Evolutionary conservation across 2,329 filamentous ascomycete genomes (phyloP).

Genomic region (Penicillium sp.): DNA sequence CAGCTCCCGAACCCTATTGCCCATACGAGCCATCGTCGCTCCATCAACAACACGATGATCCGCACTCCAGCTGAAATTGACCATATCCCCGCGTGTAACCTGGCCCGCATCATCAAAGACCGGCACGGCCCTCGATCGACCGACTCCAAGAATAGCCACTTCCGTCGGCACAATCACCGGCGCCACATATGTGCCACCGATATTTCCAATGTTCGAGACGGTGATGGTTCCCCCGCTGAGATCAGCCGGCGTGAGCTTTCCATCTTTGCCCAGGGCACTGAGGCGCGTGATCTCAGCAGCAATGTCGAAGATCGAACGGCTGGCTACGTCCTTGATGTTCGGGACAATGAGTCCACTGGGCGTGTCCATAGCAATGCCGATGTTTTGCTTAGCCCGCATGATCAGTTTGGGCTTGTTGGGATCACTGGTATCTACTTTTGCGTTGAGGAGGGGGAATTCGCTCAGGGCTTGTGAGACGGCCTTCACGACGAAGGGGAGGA

Average conservation of each 20-base stretch:
- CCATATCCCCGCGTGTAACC: constrained; percentile 75
- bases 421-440: constrained; percentile 69
- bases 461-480: constrained; percentile 83
- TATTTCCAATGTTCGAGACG: constrained; percentile 92
- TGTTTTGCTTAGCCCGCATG: constrained; percentile 84
- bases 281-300: constrained; percentile 75
- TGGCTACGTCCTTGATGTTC: constrained; percentile 81
- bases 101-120: constrained; percentile 65
- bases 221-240: constrained; percentile 88
- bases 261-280: constrained; percentile 70
- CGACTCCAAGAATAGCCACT: constrained; percentile 88
- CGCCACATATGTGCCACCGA: constrained; percentile 88
- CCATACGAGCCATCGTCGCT: constrained; percentile 89
- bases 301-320: constrained; percentile 74
- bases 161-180: constrained; percentile 90
- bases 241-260: constrained; percentile 74
- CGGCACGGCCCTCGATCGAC: constrained; percentile 76
- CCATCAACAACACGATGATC: constrained; percentile 95
- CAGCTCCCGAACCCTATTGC: constrained; percentile 73
- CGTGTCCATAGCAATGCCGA: constrained; percentile 94
- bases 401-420: constrained; percentile 72
- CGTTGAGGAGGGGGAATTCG: constrained; percentile 83
- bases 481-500: constrained; percentile 94
- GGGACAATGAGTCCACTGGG: constrained; percentile 86
- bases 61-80: constrained; percentile 94